Evolutionary conservation across 345 rosid species (phyloP).

Genomic region (Euphorbia peplus): DNA sequence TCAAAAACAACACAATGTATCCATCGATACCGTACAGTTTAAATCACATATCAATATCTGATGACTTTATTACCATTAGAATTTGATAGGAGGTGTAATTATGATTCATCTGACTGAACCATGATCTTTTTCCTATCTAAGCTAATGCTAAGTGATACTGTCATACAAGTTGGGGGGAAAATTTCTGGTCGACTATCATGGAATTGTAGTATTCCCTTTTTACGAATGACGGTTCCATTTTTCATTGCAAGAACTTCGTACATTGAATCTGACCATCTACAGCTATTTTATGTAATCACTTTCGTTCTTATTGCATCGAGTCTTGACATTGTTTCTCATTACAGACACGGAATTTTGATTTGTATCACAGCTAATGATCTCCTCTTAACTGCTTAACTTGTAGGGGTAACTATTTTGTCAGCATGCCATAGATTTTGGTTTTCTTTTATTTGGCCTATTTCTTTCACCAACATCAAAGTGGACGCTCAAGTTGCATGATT

Average conservation of each 20-base stretch:
- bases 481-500: background rate
- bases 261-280: background rate
- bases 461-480: background rate
- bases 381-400: too few species aligned
- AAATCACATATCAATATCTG: too few species aligned
- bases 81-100: background rate
- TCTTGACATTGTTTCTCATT: background rate
- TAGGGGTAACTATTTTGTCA: background rate
- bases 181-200: too few species aligned
- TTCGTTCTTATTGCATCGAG: background rate
- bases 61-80: constrained; percentile 1
- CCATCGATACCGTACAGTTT: too few species aligned
- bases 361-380: background rate
- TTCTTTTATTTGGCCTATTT: background rate
- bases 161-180: too few species aligned
- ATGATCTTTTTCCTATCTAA: too few species aligned
- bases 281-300: background rate
- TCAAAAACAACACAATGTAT: too few species aligned
- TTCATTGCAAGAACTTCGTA: background rate
- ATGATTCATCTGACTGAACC: too few species aligned
- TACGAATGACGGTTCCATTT: background rate
- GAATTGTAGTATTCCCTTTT: background rate
- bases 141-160: too few species aligned
- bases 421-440: background rate
- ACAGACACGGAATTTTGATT: too few species aligned